Conservation (phyloP, 306 rosid genomes). For the Castanea mollissima region DNA sequence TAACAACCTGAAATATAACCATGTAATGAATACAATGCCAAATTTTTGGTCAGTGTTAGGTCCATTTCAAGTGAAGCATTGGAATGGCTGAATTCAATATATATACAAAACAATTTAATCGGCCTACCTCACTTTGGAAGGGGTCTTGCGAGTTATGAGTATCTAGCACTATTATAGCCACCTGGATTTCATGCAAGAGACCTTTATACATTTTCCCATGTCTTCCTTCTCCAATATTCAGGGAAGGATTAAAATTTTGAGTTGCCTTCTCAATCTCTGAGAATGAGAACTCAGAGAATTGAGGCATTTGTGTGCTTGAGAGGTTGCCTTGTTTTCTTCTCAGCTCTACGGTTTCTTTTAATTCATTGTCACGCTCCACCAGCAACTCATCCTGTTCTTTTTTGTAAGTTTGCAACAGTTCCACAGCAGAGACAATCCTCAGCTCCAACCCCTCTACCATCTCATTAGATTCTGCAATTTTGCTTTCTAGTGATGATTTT, state of each 20-base stretch:
- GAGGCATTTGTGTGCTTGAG: constrained; percentile 25
- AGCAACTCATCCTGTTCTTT: constrained; percentile 48
- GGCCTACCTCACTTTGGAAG: constrained; percentile 52
- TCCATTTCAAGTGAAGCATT: background rate
- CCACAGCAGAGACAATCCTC: constrained; percentile 42
- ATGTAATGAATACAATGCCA: constrained; percentile 1
- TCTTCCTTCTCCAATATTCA: constrained; percentile 61
- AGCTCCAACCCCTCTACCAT: constrained; percentile 35
- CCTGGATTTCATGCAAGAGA: constrained; percentile 40
- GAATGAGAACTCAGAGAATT: constrained; percentile 42
- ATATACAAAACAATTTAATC: background rate
- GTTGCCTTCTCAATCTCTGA: constrained; percentile 51
- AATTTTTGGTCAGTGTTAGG: background rate
- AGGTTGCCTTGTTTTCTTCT: constrained; percentile 39
- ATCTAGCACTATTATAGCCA: constrained; percentile 40
- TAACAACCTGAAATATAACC: constrained; percentile 53
- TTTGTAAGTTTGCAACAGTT: constrained; percentile 43
- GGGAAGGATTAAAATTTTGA: constrained; percentile 31
- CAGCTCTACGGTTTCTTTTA: constrained; percentile 49
- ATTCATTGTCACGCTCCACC: constrained; percentile 40
- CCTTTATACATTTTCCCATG: constrained; percentile 51
- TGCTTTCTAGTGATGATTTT: constrained; percentile 31
- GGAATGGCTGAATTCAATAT: background rate
- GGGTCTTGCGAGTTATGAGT: constrained; percentile 46
- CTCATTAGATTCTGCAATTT: constrained; percentile 39